Conservation (phyloP, 2,329 filamentous ascomycete genomes). For the Trichoderma semiorbis region DNA sequence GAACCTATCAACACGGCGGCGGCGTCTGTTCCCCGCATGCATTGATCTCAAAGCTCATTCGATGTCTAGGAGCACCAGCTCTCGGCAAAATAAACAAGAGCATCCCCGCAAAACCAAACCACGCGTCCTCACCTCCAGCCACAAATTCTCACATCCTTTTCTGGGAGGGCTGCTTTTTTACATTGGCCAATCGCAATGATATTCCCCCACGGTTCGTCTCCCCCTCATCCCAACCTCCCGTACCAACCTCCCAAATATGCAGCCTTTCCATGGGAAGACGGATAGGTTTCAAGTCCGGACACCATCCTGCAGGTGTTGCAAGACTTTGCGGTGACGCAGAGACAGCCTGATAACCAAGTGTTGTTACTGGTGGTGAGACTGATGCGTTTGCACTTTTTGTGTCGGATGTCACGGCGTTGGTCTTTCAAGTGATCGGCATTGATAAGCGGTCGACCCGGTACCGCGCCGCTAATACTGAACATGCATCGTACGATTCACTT, state of each 20-base stretch:
- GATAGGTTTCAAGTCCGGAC: neutral
- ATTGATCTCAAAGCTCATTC: neutral
- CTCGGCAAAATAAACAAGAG: conserved; percentile 6
- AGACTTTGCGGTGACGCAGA: neutral
- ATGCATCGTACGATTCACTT: conserved; percentile 7
- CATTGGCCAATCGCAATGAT: conserved; percentile 16
- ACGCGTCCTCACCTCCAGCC: conserved; percentile 10
- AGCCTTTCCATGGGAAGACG: neutral
- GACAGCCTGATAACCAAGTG: neutral
- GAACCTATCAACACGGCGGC: neutral
- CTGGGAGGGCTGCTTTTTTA: neutral
- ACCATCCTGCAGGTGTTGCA: neutral
- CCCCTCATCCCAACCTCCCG: neutral
- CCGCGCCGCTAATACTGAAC: neutral
- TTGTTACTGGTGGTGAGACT: neutral
- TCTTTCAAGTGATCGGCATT: neutral
- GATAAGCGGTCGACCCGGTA: conserved; percentile 9
- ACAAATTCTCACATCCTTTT: neutral
- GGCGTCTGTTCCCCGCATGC: neutral
- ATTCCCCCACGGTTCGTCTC: conserved; percentile 11
- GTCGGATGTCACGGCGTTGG: conserved; percentile 13
- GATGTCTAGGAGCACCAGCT: neutral
- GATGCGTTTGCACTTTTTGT: neutral
- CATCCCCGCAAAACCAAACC: conserved; percentile 2
- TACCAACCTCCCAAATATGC: conserved; percentile 20